Evolutionary conservation across 1,284 basidiomycete genomes (phyloP), one percentile per base, ranked within the genome.

Genomic region (Uromyces viciae-fabae): DNA sequence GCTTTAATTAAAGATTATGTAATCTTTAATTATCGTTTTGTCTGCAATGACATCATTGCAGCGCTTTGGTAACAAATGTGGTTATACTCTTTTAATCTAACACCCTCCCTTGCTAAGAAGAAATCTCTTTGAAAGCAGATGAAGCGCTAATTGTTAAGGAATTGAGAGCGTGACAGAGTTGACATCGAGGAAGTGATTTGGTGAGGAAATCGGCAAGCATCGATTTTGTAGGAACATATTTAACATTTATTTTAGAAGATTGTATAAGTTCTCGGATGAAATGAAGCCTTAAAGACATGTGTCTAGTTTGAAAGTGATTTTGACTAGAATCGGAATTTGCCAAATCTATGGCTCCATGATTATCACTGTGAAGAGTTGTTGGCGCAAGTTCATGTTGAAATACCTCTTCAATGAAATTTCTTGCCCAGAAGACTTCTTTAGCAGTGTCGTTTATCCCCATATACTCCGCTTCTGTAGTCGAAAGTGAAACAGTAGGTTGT

Each of bases 131-230:
- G n/a, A n/a, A n/a, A n/a, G n/a, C n/a, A n/a, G n/a, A n/a, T n/a
- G n/a, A n/a, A n/a, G n/a, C n/a, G n/a, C n/a, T n/a, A n/a, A n/a
- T n/a, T n/a, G n/a, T n/a, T n/a, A n/a, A n/a, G n/a, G n/a, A n/a
- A n/a, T n/a, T n/a, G n/a, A n/a, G n/a, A n/a, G n/a, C n/a, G n/a
- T n/a, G n/a, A n/a, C n/a, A n/a, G n/a, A n/a, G n/a, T n/a, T n/a
- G n/a, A n/a, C n/a, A n/a, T 36, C 33, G 36, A 3, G 60, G 60
- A 19, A 64, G 19, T 4, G 60, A 64, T 64, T 64, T 64, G 5
- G 33, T 64, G 2, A 64, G 60, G 15, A 66, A 66, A n/a, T 66
- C 38, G 14, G 64, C 38, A n/a, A 66, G 64, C 64, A 66, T 66
- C 19, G 40, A 7, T 8, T 2, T 5, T 3, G 38, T 42, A 3